Base-by-base conservation (phyloP, 2,329 filamentous ascomycete genomes). In the Arthrobotrys pseudoclavata region DNA sequence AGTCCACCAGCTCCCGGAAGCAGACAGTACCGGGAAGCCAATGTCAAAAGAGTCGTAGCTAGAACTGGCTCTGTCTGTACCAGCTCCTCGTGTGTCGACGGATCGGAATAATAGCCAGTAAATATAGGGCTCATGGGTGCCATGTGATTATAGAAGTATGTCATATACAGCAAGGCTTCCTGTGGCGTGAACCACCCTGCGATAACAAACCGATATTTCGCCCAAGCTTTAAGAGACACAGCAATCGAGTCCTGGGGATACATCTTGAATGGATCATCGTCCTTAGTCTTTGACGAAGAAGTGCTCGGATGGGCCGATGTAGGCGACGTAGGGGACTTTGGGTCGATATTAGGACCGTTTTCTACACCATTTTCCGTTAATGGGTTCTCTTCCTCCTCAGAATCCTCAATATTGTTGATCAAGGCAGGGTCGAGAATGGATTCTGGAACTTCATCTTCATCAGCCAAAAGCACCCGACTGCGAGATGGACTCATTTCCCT, bases 171-270 rank as follows among this genome's bases (percentile, higher is more conserved):
- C 83, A 98, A 94, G 22, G 93, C 95, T 84, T 99, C 96, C 80
- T 92, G 90, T 0, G 95, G 92, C 0, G 94, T 97, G 83, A 99
- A 96, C 95, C 95, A 98, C 9, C 96, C 96, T 7, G 94, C 94
- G 67, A 94, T 90, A n/a, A 98, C 95, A 83, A 98, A 98, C 50
- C 94, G 91, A 83, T 97, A 94, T 79, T 93, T 88, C 1, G 91
- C 90, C 96, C 96, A 99, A n/a, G 93, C 91, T 81, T 89, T 90
- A 76, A 97, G 85, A 0, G 94, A 94, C 72, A 68, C 52, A 2
- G 53, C 22, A 37, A 70, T 70, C 18, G 64, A 92, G 89, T 48
- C 88, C 85, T 80, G 47, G 18, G 66, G 72, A 34, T 69, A 76
- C 64, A 76, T 66, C 48, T 70, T 76, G 64, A 76, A 76, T 20